Evolutionary conservation across 768 basidiomycete species (phyloP).

Genomic region (Russula sp.): DNA sequence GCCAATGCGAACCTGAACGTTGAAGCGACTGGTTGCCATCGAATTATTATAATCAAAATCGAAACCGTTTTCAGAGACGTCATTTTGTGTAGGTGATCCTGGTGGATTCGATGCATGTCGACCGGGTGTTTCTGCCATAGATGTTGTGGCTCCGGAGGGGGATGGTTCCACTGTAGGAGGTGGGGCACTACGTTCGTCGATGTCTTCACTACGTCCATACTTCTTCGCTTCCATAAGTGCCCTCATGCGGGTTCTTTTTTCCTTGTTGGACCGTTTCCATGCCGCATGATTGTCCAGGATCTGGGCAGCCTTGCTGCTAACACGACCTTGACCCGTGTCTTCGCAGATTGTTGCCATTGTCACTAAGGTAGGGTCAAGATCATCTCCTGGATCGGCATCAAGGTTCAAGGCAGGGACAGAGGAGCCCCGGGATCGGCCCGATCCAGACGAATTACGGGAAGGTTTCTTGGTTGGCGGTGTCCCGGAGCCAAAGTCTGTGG

Average conservation of each 20-base stretch:
- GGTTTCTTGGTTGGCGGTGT: conserved; percentile 5
- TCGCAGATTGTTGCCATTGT: conserved; percentile 78
- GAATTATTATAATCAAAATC: conserved; percentile 68
- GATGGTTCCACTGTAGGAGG: neutral
- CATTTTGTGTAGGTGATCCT: conserved; percentile 23
- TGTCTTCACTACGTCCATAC: conserved; percentile 55
- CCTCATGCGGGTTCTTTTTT: conserved; percentile 60
- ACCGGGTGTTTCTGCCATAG: neutral
- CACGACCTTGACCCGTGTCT: conserved; percentile 72
- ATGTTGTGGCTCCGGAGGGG: neutral
- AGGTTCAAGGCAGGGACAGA: conserved; percentile 53
- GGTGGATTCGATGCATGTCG: conserved; percentile 8
- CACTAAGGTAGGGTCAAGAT: conserved; percentile 74
- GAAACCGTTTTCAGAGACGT: conserved; percentile 42
- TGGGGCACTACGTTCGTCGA: conserved; percentile 31
- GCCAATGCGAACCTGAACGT: conserved; percentile 81
- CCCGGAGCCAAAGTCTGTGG: conserved; percentile 1
- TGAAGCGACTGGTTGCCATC: conserved; percentile 64
- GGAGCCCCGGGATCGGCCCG: conserved; percentile 29
- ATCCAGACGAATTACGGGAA: conserved; percentile 19
- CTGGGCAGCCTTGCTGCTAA: conserved; percentile 71
- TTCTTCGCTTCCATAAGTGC: conserved; percentile 66
- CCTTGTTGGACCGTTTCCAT: conserved; percentile 65
- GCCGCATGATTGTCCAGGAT: conserved; percentile 63
- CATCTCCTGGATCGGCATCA: conserved; percentile 62